phyloP scores from a whole-genome alignment of 2,329 filamentous ascomycete species.

The Venturia aucupariae region DNA sequence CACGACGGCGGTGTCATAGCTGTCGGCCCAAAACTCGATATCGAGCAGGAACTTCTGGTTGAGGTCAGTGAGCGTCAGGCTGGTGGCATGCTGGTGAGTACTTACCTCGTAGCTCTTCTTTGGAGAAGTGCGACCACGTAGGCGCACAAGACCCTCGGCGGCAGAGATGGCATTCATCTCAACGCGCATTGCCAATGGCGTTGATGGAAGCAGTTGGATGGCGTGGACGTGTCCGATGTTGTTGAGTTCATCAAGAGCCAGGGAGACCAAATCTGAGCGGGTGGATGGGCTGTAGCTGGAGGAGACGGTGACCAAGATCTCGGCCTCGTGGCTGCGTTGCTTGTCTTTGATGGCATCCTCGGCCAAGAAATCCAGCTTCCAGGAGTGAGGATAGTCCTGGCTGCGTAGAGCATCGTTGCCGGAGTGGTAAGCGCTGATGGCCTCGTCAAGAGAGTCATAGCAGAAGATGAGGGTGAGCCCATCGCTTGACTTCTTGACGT shows the following conservation, averaged over 20 bases:
- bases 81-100: not conserved
- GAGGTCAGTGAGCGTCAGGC: not conserved
- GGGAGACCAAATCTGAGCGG: not conserved
- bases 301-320: constrained; percentile 5
- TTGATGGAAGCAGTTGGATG: not conserved
- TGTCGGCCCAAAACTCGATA: not conserved
- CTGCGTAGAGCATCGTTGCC: not conserved
- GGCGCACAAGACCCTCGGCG: constrained; percentile 3
- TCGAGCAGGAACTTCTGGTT: not conserved
- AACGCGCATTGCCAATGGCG: constrained; percentile 5
- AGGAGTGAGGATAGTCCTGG: not conserved
- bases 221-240: not conserved
- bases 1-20: not conserved
- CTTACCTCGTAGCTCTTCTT: constrained; percentile 6
- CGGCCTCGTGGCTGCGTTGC: not conserved
- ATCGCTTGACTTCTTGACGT: constrained; percentile 10
- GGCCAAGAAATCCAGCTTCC: not conserved
- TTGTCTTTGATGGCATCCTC: constrained; percentile 1
- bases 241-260: not conserved
- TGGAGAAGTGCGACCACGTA: not conserved
- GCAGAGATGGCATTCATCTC: constrained; percentile 6
- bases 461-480: constrained; percentile 11
- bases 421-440: not conserved
- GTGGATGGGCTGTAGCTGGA: not conserved
- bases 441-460: constrained; percentile 13